Evolutionary conservation across 768 basidiomycete species (phyloP).

Genomic region (Mycena vitilis): DNA sequence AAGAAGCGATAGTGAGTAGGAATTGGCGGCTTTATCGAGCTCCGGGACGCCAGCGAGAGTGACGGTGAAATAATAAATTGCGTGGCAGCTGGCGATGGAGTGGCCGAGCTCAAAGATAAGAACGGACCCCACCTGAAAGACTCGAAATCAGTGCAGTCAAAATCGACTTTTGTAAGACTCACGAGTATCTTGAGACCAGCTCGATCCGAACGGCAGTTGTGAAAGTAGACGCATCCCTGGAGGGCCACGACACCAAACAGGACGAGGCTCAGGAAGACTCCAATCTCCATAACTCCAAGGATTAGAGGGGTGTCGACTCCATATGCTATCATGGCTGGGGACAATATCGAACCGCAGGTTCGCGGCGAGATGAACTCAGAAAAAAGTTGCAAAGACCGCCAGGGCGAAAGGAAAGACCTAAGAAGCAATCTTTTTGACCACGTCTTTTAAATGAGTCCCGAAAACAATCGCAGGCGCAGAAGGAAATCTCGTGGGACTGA

Average conservation of each 20-base stretch:
- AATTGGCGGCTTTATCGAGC: constrained; percentile 35
- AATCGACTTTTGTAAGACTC: neutral
- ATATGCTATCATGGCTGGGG: constrained; percentile 20
- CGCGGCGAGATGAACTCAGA: too few relatives aligned
- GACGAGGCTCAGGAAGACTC: constrained; percentile 24
- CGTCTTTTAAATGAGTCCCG: too few relatives aligned
- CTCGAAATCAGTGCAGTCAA: neutral
- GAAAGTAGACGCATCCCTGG: constrained; percentile 29
- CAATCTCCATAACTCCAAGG: constrained; percentile 28
- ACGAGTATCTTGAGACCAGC: constrained; percentile 22
- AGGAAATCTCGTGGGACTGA: too few relatives aligned
- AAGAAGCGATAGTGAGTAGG: constrained; percentile 36
- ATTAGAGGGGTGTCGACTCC: constrained; percentile 22
- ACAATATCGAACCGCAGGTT: too few relatives aligned
- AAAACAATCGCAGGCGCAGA: too few relatives aligned
- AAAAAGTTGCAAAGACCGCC: constrained; percentile 19
- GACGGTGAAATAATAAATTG: constrained; percentile 47
- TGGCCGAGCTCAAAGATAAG: constrained; percentile 32
- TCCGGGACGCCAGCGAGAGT: constrained; percentile 35
- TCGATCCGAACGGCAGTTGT: constrained; percentile 16
- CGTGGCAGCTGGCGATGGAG: constrained; percentile 33
- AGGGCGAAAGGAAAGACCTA: constrained; percentile 2
- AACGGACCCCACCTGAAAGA: constrained; percentile 15
- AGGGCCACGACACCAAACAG: constrained; percentile 29
- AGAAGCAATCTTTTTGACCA: neutral